These are phyloP conservation scores for Aquilaria agallochum DNA, from an alignment of 441 rosid species.

Conservation along the genomic window DNA sequence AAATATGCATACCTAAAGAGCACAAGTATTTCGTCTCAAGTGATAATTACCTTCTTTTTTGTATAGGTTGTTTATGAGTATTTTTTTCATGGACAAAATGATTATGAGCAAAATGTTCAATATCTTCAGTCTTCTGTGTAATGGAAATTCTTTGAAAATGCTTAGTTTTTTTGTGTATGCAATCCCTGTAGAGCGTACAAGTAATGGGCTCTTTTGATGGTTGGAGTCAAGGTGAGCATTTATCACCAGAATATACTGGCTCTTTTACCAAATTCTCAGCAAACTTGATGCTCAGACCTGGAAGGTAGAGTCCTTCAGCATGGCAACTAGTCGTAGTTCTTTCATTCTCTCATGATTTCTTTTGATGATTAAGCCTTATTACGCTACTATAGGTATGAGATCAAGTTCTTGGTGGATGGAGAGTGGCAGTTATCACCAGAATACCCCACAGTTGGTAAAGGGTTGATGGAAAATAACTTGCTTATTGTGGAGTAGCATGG, in stretches of 20 bases:
- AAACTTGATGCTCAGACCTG: slow-evolving; percentile 69
- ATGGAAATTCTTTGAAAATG: no score
- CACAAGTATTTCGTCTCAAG: no score
- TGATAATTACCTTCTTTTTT: no score
- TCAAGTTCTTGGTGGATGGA: slow-evolving; percentile 91
- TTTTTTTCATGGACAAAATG: no score
- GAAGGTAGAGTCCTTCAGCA: slow-evolving; percentile 41
- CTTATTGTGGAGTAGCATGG: slow-evolving; percentile 50
- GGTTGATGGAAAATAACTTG: slow-evolving; percentile 63
- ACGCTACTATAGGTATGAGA: slow-evolving; percentile 53
- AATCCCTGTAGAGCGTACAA: slow-evolving; percentile 57
- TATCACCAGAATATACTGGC: slow-evolving; percentile 78
- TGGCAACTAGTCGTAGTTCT: no score
- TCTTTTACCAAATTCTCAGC: slow-evolving; percentile 64
- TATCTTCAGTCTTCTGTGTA: no score
- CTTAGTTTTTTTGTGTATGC: not conserved
- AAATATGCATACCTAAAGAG: no score
- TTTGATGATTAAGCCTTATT: no score
- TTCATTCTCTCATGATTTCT: no score
- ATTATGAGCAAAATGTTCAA: no score
- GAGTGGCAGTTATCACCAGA: slow-evolving; percentile 81
- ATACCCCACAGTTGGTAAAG: slow-evolving; percentile 69
- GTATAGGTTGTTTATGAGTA: no score
- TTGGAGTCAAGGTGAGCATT: slow-evolving; percentile 80
- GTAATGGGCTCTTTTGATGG: slow-evolving; percentile 90